These are phyloP conservation scores for Juglanconis juglandina DNA, from an alignment of 2,329 filamentous ascomycete species.

Conservation along the genomic window DNA sequence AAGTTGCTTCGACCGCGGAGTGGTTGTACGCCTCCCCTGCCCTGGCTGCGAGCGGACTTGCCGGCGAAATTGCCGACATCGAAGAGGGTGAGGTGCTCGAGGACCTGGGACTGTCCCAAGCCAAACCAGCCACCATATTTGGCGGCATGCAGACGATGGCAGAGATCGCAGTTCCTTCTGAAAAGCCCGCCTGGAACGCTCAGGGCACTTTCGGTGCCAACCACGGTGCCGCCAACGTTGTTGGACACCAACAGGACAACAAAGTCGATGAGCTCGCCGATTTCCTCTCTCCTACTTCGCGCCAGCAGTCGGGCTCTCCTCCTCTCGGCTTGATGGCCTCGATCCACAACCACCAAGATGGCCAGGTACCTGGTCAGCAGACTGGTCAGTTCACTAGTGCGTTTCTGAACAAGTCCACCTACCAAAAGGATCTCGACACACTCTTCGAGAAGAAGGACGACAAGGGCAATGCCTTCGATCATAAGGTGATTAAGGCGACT, in stretches of 20 bases:
- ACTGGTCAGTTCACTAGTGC: neutral
- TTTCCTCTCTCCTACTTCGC: neutral
- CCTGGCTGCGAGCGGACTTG: neutral
- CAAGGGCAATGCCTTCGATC: neutral
- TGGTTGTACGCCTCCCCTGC: neutral
- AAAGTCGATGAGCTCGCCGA: neutral
- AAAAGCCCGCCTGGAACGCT: too few relatives aligned
- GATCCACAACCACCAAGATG: neutral
- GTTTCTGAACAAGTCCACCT: neutral
- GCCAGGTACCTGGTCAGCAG: neutral
- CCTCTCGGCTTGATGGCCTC: neutral
- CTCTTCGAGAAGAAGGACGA: neutral
- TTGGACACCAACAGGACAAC: too few relatives aligned
- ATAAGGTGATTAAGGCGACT: neutral
- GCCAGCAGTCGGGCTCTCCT: neutral
- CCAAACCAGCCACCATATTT: too few relatives aligned
- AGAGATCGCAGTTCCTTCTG: too few relatives aligned
- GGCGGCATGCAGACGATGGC: too few relatives aligned
- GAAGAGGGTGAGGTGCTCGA: too few relatives aligned
- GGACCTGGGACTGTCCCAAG: neutral
- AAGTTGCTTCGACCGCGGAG: neutral
- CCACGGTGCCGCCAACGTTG: too few relatives aligned
- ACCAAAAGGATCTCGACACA: neutral
- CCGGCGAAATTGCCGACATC: neutral
- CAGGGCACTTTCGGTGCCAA: too few relatives aligned